phyloP scores from a whole-genome alignment of 306 rosid species.

The Amphicarpaea edgeworthii region DNA sequence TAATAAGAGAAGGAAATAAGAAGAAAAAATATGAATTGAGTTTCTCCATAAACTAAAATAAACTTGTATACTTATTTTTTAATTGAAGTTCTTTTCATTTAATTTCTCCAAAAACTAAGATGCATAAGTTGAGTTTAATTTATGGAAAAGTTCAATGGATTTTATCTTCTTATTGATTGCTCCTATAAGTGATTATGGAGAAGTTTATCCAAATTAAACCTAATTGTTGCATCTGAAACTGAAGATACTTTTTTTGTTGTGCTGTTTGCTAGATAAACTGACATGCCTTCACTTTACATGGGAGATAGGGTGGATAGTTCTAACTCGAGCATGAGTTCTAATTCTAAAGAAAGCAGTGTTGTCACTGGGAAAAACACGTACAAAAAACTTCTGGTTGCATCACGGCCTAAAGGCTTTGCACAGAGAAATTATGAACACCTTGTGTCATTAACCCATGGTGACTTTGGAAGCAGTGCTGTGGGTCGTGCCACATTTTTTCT shows the following conservation, averaged over 20 bases:
- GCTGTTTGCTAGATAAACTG: conserved; percentile 31
- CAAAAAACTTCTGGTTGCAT: conserved; percentile 51
- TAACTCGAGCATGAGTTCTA: conserved; percentile 46
- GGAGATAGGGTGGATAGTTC: conserved; percentile 55
- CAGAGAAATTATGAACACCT: conserved; percentile 50
- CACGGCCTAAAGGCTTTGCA: conserved; percentile 59
- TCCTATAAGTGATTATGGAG: not conserved
- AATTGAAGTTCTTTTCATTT: too few relatives aligned
- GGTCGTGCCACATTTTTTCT: conserved; percentile 67
- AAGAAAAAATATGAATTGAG: not conserved
- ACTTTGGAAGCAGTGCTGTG: conserved; percentile 52
- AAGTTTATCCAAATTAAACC: not conserved
- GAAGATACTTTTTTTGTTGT: conserved; percentile 18
- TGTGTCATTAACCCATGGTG: conserved; percentile 53
- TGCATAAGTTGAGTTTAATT: not conserved
- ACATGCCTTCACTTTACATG: conserved; percentile 55
- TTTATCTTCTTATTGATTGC: not conserved
- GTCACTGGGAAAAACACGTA: conserved; percentile 50
- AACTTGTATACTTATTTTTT: too few relatives aligned
- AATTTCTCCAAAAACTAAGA: not conserved
- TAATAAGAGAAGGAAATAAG: not conserved
- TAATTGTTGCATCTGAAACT: conserved; percentile 31
- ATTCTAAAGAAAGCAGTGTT: conserved; percentile 49
- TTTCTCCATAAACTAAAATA: not conserved
- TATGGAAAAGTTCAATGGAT: not conserved